Conservation (phyloP, 225 moss, liverwort and hornwort genomes). For the Neckera pumila region DNA sequence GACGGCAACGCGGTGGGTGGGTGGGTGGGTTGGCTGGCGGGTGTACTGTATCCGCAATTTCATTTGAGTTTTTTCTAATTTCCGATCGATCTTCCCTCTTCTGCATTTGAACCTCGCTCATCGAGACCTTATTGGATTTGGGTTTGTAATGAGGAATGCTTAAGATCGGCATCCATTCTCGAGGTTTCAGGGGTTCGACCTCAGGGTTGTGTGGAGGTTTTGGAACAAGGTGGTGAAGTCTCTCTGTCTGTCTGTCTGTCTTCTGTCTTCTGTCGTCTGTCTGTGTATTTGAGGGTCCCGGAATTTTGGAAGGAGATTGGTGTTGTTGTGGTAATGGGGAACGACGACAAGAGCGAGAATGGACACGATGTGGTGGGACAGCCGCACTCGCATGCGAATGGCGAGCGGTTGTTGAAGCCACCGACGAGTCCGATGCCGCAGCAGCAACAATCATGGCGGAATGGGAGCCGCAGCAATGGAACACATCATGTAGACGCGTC, state of each 20-base stretch:
- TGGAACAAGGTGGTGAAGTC: neutral
- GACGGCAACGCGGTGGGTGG: neutral
- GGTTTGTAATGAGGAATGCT: neutral
- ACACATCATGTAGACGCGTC: slow-evolving; percentile 8
- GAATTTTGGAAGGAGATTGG: neutral
- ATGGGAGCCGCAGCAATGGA: neutral
- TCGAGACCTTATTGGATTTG: neutral
- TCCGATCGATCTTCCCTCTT: no score
- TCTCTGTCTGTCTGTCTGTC: neutral
- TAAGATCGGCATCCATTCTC: neutral
- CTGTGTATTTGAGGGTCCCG: neutral
- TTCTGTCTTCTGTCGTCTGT: neutral
- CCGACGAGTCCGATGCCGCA: neutral
- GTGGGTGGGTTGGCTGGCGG: no score
- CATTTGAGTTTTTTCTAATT: no score
- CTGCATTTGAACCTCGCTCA: neutral
- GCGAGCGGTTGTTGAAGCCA: slow-evolving; percentile 1
- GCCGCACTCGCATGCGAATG: neutral
- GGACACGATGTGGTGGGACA: neutral
- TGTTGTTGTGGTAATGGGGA: neutral
- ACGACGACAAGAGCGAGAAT: neutral
- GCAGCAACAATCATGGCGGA: neutral
- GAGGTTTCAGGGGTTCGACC: neutral
- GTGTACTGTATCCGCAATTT: neutral
- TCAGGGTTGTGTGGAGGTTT: neutral